These are phyloP conservation scores for Phialocephala subalpina DNA, from an alignment of 2,329 filamentous ascomycete species.

Conservation along the genomic window DNA sequence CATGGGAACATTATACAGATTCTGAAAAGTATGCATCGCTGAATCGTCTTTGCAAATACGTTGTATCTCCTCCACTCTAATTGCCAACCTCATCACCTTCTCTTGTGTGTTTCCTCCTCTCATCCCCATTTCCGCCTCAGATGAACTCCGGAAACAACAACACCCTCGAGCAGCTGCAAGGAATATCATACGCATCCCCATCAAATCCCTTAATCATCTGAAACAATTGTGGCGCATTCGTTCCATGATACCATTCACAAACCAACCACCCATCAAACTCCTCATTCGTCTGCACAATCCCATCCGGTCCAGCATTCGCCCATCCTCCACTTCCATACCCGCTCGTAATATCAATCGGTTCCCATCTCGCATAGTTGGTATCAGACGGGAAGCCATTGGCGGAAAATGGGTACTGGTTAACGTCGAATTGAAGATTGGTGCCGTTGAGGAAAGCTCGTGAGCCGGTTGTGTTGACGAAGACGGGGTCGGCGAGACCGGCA, in stretches of 20 bases:
- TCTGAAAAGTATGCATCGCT: too few species aligned
- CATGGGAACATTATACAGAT: too few species aligned
- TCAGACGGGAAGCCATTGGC: constrained; percentile 35
- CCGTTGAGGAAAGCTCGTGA: constrained; percentile 33
- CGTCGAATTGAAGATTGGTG: constrained; percentile 37
- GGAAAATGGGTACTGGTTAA: constrained; percentile 28
- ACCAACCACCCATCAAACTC: constrained; percentile 38
- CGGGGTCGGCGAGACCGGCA: constrained; percentile 35
- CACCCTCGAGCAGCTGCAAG: constrained; percentile 32
- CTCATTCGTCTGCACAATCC: constrained; percentile 25
- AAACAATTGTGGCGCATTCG: constrained; percentile 38
- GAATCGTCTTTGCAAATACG: too few species aligned
- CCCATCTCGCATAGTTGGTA: constrained; percentile 31
- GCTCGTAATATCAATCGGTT: constrained; percentile 24
- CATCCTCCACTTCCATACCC: constrained; percentile 31
- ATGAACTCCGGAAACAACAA: constrained; percentile 28
- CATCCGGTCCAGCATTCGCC: constrained; percentile 22
- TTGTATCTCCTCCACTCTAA: too few species aligned
- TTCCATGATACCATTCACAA: constrained; percentile 38
- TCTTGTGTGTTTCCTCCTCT: too few species aligned
- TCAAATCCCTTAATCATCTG: constrained; percentile 35
- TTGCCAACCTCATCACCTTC: too few species aligned
- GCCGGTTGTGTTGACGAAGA: constrained; percentile 27
- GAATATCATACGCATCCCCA: constrained; percentile 22
- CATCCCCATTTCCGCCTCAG: constrained; percentile 13